These are phyloP conservation scores for Houttuynia cordata DNA, from an alignment of 164 flowering plant species.

Conservation along the genomic window DNA sequence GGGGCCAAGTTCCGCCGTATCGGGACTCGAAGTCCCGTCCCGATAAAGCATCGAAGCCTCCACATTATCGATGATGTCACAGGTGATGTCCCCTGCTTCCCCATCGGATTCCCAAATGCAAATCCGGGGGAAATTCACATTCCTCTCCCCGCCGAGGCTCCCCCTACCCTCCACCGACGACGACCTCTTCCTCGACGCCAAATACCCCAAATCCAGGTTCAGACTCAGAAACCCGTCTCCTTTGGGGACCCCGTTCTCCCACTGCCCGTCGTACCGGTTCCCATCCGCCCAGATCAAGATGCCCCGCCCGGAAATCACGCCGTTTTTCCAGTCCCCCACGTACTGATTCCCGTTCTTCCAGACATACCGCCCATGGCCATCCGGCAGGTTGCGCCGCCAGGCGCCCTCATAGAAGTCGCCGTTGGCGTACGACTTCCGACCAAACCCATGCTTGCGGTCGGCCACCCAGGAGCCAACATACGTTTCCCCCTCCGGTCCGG, in stretches of 20 bases:
- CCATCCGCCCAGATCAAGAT: conserved; percentile 35
- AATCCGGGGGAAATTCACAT: conserved; percentile 42
- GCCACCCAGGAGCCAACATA: conserved; percentile 10
- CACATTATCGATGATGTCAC: conserved; percentile 69
- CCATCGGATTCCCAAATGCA: conserved; percentile 88
- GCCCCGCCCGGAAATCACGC: conserved; percentile 27
- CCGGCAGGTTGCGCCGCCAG: conserved; percentile 13
- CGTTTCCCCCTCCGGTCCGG: conserved; percentile 15
- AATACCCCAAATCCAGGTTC: neutral
- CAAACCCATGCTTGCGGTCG: conserved; percentile 14
- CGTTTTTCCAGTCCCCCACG: conserved; percentile 29
- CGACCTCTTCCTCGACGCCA: conserved; percentile 33
- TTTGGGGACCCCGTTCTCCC: conserved; percentile 35
- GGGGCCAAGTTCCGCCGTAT: conserved; percentile 6
- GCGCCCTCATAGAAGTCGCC: conserved; percentile 13
- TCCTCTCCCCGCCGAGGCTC: conserved; percentile 27
- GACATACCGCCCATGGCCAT: conserved; percentile 20
- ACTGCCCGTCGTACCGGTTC: conserved; percentile 28
- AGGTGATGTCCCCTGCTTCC: conserved; percentile 78
- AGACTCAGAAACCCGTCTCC: conserved; percentile 21
- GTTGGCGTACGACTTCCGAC: conserved; percentile 13
- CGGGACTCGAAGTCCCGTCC: neutral
- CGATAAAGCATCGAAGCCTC: conserved; percentile 55
- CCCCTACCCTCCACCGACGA: conserved; percentile 38
- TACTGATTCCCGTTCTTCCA: conserved; percentile 32